Conservation (phyloP, 768 basidiomycete genomes). For the Solioccasus polychromus region DNA sequence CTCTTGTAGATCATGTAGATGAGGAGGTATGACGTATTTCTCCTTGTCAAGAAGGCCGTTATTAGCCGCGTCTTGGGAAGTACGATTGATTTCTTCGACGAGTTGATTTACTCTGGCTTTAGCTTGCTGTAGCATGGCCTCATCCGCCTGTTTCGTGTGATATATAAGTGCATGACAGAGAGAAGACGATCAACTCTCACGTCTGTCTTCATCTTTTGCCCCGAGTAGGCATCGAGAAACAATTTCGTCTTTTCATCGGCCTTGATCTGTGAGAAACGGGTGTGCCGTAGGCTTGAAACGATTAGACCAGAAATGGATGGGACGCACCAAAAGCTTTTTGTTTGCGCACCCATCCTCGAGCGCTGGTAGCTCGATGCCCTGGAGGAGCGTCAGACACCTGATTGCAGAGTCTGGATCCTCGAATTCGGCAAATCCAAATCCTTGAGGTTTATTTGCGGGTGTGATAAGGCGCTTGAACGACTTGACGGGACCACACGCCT, state of each 20-base stretch:
- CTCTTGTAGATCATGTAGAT: constrained; percentile 94
- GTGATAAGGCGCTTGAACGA: constrained; percentile 93
- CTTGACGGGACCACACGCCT: constrained; percentile 89
- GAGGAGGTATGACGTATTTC: constrained; percentile 90
- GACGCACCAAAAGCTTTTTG: constrained; percentile 70
- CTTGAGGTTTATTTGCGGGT: constrained; percentile 90
- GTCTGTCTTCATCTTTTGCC: constrained; percentile 76
- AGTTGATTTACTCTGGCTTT: constrained; percentile 62
- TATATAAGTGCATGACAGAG: neutral
- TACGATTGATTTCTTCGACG: constrained; percentile 67
- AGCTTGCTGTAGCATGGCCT: constrained; percentile 58
- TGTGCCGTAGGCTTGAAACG: constrained; percentile 41
- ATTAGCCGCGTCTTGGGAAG: constrained; percentile 72
- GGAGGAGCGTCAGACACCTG: constrained; percentile 65
- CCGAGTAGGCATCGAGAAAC: constrained; percentile 82
- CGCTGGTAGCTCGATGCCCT: constrained; percentile 61
- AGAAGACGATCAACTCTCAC: constrained; percentile 46
- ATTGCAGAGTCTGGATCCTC: constrained; percentile 91
- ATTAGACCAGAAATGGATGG: neutral
- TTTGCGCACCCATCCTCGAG: constrained; percentile 56
- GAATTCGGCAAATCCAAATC: constrained; percentile 96
- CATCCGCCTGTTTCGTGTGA: constrained; percentile 58
- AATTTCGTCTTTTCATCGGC: constrained; percentile 93
- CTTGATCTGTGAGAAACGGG: constrained; percentile 62
- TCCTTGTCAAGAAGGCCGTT: constrained; percentile 77